Evolutionary conservation across 2,329 filamentous ascomycete species (phyloP), one percentile per base, ranked within the genome.

Genomic region (Pseudogymnoascus sp.): DNA sequence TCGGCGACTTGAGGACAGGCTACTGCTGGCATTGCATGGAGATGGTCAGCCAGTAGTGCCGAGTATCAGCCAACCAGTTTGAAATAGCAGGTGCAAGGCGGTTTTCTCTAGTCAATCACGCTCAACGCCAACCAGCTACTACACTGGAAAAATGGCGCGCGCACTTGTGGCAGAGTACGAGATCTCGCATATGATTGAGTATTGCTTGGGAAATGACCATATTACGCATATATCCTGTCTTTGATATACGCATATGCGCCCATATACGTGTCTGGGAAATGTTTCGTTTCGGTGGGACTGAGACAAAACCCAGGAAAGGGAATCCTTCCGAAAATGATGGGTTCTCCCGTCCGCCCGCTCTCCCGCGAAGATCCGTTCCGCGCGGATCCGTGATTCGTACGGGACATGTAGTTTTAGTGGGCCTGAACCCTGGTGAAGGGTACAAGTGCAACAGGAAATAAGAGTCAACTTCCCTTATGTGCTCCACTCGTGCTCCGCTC

Each of bases 321-420:
- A 29, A 55, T 33, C 7, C 49, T 29, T 55, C 33, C 29, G 6
- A 29, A 55, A 55, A 33, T 55, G 49, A 55, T 55, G 49, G 49
- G 49, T 55, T 55, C 49, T 33, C 49, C 49, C 49, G 49, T 55
- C 49, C 49, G 29, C 49, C 49, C 49, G 49, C 49, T 55, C n/a
- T 55, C 49, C 49, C 49, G 49, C n/a, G 49, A 10, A 33, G 49
- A 55, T 55, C 49, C 49, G 49, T 55, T 55, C 49, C 49, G 49
- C 29, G 49, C 49, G 49, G 49, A 55, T 55, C 49, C 49, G 49
- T 55, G 49, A 55, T 55, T 55, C 49, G 49, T 33, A 55, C n/a
- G 49, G 49, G 49, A 55, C n/a, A 55, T 12, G 49, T 33, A 52
- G 26, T 33, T 55, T 55, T 55, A 55, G 49, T 55, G 49, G 49